Evolutionary conservation across 78 protist genomes (phyloP).

Genomic region (Tieghemostelium lacteum): DNA sequence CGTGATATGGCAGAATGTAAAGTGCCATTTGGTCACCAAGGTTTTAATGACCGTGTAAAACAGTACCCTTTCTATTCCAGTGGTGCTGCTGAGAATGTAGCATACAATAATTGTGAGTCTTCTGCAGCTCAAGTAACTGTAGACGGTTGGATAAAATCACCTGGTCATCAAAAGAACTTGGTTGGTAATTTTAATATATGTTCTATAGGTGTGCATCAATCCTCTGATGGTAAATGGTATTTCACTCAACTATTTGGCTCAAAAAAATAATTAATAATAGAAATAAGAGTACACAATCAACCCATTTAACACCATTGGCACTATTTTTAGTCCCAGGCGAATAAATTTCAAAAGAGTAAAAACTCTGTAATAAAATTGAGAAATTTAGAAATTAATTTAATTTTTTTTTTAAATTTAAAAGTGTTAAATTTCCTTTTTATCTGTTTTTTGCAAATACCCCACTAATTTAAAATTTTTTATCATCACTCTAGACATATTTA

Average conservation of each 20-base stretch:
- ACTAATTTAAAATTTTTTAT: too few species aligned
- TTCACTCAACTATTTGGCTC: conserved; percentile 68
- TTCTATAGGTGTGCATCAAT: conserved; percentile 37
- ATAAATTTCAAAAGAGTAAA: too few species aligned
- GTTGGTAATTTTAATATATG: conserved; percentile 37
- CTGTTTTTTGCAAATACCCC: too few species aligned
- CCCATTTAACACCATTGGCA: too few species aligned
- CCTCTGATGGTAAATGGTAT: conserved; percentile 49
- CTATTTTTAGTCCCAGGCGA: too few species aligned
- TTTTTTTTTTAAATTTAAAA: too few species aligned
- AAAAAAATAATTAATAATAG: too few species aligned
- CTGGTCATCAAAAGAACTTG: conserved; percentile 71
- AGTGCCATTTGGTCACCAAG: conserved; percentile 76
- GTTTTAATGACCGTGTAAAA: conserved; percentile 46
- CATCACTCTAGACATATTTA: too few species aligned
- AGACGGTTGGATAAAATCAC: conserved; percentile 76
- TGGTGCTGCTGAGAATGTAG: conserved; percentile 77
- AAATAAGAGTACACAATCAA: too few species aligned
- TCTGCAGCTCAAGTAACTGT: conserved; percentile 40
- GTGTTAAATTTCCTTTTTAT: too few species aligned
- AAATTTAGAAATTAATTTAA: too few species aligned
- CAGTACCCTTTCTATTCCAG: conserved; percentile 25
- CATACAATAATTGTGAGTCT: conserved; percentile 8
- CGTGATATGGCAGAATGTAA: conserved; percentile 69
- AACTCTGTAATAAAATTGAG: too few species aligned